phyloP scores from a whole-genome alignment of 371 early-diverging fungal genomes.

The Mortierella sp. region DNA sequence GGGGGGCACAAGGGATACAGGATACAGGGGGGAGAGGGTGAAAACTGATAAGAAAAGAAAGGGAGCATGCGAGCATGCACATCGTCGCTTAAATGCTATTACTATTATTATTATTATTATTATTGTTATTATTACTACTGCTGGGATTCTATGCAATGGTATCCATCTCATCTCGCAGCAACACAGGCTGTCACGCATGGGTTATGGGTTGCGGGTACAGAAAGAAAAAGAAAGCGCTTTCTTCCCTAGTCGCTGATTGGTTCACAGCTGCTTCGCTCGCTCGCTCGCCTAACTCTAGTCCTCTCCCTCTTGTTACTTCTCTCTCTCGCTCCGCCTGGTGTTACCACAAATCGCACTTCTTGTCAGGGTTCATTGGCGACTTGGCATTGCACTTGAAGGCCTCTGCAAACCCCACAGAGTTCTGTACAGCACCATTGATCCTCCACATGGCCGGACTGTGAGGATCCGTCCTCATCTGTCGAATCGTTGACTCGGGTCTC shows the following conservation, averaged over 20 bases:
- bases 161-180: background rate
- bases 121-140: too few relatives aligned
- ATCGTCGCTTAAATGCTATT: background rate
- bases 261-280: background rate
- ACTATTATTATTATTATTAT: background rate
- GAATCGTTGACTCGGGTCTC: slow-evolving; percentile 57
- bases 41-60: background rate
- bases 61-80: background rate
- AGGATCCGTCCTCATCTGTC: slow-evolving; percentile 62
- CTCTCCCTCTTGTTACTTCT: slow-evolving; percentile 13
- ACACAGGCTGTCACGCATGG: background rate
- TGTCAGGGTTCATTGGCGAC: slow-evolving; percentile 67
- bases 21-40: background rate
- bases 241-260: background rate
- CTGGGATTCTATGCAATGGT: too few relatives aligned
- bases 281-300: background rate
- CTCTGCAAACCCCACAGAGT: slow-evolving; percentile 72
- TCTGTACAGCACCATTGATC: slow-evolving; percentile 75
- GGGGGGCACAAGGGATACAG: background rate
- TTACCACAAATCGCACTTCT: slow-evolving; percentile 70
- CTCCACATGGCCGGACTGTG: slow-evolving; percentile 72
- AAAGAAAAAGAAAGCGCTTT: background rate
- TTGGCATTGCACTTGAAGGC: slow-evolving; percentile 72
- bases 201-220: background rate
- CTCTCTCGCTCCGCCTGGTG: background rate